Conservation (phyloP, 108 stramenopile genomes). For the Fragilariopsis cylindrus region DNA sequence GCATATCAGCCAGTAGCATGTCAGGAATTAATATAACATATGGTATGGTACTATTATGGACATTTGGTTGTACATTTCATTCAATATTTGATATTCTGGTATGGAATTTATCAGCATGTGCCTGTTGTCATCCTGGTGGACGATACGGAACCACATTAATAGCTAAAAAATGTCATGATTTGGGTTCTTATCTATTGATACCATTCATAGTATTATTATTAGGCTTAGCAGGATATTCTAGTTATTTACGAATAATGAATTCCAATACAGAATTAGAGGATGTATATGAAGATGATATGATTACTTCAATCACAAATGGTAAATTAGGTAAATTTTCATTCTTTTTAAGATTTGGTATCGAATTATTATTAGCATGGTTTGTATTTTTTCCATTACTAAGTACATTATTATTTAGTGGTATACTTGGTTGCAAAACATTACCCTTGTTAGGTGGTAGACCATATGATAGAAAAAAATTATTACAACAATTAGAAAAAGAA, state of each 20-base stretch:
- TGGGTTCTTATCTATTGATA: conserved; percentile 16
- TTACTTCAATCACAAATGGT: neutral
- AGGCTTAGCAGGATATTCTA: conserved; percentile 38
- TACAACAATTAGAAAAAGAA: neutral
- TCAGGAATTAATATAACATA: neutral
- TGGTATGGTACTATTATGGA: conserved; percentile 1
- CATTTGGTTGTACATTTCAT: neutral
- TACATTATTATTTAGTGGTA: conserved; percentile 13
- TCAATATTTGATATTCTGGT: neutral
- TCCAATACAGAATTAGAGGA: neutral
- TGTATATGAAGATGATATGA: neutral
- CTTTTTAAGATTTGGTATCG: conserved; percentile 6
- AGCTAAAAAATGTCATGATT: conserved; percentile 26
- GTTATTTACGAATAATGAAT: conserved; percentile 26
- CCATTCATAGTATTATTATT: conserved; percentile 26
- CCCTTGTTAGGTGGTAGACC: conserved; percentile 23
- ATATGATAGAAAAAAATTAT: neutral
- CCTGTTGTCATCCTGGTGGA: conserved; percentile 40
- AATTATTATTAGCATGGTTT: conserved; percentile 15
- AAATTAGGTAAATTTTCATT: conserved; percentile 7
- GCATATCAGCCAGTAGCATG: no score
- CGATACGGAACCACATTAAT: conserved; percentile 16
- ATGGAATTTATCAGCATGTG: neutral
- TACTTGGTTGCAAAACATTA: conserved; percentile 13
- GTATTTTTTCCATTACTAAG: conserved; percentile 8